Evolutionary conservation across 2,329 filamentous ascomycete species (phyloP), one percentile per base, ranked within the genome.

Genomic region (Trichoderma guizhouense): DNA sequence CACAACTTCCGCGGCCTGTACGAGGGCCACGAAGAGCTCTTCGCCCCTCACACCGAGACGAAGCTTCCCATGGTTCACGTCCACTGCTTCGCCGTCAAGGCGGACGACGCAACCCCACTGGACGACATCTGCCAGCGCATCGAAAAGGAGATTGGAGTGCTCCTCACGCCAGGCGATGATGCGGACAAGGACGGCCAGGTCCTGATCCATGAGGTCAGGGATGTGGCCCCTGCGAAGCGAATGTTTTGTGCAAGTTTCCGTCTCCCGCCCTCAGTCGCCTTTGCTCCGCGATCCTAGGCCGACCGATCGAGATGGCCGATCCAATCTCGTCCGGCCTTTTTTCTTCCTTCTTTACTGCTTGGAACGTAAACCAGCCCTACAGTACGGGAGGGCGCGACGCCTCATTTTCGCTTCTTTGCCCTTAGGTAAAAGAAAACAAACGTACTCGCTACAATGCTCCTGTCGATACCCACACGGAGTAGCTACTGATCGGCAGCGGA

Each of bases 201-300:
- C 47, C 83, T 83, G 0, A 88, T 94, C 74, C 83, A 89, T 72
- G 89, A 92, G 72, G 94, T 98, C 39, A 88, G 96, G 74, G 90
- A 97, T 76, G 96, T 99, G 70, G 93, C 94, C 72, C 96, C 96
- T 6, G 92, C 93, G 78, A 99, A 99, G 86, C 89, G 92, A 79
- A 98, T 98, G 95, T 98, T 95, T 81, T 98, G 96, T 81, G 95
- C 94, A 34, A 97, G 90, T 76, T 98, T 99, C 82, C 89, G 94
- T 74, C 79, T 99, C 73, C 96, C 96, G 2, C 82, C 85, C 39
- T 90, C 93, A 76, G 93, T 98, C 7, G 96, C 95, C 15, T 98
- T 97, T 83, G 86, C 88, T 28, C 74, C 82, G 61, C 79, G 79
- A 63, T 73, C 73, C 26, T 80, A 71, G 51, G 51, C 43, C 14